Evolutionary conservation across 768 basidiomycete species (phyloP).

Genomic region (Dioszegia crocea): DNA sequence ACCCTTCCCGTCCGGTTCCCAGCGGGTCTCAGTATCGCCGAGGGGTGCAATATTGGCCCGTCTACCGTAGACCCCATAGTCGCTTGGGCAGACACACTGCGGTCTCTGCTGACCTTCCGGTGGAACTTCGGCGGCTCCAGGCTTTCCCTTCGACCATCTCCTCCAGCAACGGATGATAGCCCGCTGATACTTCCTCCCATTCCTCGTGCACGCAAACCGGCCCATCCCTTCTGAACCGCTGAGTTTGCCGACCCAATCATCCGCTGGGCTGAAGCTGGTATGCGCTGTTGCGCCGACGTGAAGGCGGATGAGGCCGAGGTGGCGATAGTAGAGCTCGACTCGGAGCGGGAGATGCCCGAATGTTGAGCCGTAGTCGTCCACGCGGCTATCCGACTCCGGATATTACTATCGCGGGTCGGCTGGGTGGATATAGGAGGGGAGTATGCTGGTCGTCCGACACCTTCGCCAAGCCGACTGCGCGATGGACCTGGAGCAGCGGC

Average conservation of each 20-base stretch:
- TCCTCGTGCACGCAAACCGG: constrained; percentile 34
- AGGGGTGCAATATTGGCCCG: constrained; percentile 30
- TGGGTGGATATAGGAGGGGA: constrained; percentile 27
- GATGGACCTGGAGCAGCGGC: constrained; percentile 15
- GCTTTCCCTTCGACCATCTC: background rate
- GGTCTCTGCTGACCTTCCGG: constrained; percentile 23
- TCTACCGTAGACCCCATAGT: constrained; percentile 14
- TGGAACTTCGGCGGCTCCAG: constrained; percentile 9
- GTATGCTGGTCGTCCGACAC: constrained; percentile 33
- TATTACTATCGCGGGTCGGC: constrained; percentile 33
- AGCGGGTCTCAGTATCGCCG: constrained; percentile 18
- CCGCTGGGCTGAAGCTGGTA: constrained; percentile 31
- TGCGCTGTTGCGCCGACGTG: constrained; percentile 12
- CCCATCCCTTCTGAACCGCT: constrained; percentile 43
- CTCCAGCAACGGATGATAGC: constrained; percentile 1
- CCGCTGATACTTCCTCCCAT: constrained; percentile 33
- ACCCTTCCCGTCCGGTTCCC: constrained; percentile 21
- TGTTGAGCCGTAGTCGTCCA: constrained; percentile 28
- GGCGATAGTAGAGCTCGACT: constrained; percentile 25
- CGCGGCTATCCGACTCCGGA: constrained; percentile 33
- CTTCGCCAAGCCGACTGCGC: constrained; percentile 22
- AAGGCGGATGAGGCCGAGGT: constrained; percentile 5
- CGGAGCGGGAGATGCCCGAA: constrained; percentile 20
- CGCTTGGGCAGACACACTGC: constrained; percentile 20
- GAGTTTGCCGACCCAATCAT: constrained; percentile 38